Conservation (phyloP, 371 early-diverging fungal genomes). For the Apophysomyces variabilis region DNA sequence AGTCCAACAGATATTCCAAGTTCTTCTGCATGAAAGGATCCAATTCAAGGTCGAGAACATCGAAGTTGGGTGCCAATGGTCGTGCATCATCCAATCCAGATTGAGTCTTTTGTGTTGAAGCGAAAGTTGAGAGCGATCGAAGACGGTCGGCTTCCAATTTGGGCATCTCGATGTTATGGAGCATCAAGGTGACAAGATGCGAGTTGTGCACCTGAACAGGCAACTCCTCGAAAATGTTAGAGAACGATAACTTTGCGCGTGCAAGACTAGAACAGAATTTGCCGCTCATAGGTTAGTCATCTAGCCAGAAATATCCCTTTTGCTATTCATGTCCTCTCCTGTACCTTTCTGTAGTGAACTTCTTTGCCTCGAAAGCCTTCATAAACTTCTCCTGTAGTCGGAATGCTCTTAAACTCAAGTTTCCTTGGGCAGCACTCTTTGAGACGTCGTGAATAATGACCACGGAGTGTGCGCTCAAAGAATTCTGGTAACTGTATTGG, state of each 20-base stretch:
- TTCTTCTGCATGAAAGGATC: constrained; percentile 88
- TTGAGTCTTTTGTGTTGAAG: constrained; percentile 44
- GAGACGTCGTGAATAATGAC: constrained; percentile 92
- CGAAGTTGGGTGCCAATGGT: constrained; percentile 83
- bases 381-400: constrained; percentile 86
- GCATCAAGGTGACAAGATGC: constrained; percentile 77
- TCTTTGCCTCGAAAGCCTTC: constrained; percentile 81
- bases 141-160: constrained; percentile 49
- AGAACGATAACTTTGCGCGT: constrained; percentile 80
- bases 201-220: constrained; percentile 89
- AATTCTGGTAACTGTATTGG: constrained; percentile 88
- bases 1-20: constrained; percentile 85
- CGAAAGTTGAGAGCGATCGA: constrained; percentile 50
- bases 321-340: constrained; percentile 9
- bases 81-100: constrained; percentile 48
- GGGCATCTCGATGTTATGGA: constrained; percentile 78
- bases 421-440: constrained; percentile 81
- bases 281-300: background rate
- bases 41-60: constrained; percentile 79
- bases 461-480: constrained; percentile 82
- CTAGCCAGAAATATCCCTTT: too few species aligned
- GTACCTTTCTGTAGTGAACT: constrained; percentile 85
- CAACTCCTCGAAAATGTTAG: constrained; percentile 88
- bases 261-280: constrained; percentile 50
- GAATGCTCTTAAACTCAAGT: constrained; percentile 87